Base-by-base conservation (phyloP, 2,329 filamentous ascomycete genomes). In the Alternaria tenuissima region DNA sequence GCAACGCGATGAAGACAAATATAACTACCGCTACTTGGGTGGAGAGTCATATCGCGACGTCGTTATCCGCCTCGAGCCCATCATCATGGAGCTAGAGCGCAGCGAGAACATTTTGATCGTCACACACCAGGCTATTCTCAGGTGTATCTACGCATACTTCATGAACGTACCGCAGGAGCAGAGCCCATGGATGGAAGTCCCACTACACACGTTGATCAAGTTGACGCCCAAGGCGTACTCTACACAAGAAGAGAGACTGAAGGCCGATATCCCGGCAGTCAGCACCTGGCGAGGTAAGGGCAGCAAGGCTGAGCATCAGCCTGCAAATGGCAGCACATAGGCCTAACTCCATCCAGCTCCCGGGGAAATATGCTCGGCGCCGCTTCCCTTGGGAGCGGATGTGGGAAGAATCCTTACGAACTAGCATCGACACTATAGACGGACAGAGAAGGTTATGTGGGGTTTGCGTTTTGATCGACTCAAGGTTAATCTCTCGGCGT, bases 141-240 rank as follows among this genome's bases (percentile, higher is more conserved):
- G 95, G 61, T 99, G 95, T 83, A 97, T 99, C 72, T 99, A 98
- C 76, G 93, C 95, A 30, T 99, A 99, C 80, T 99, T 98, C 79
- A 97, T 97, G 91, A 96, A 98, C 74, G 93, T 95, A 73, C 90
- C 93, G 55, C 95, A 98, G 79, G 89, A 94, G 70, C 88, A 92
- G 80, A 95, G 91, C 68, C 95, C 95, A 0, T 99, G 95, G 95
- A 97, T 98, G 91, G 94, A 97, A 74, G 95, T 99, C 8, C 95
- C 95, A 7, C 85, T 99, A 62, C 95, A 99, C 79, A 97, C 93
- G 8, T 85, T 99, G 48, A 98, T 99, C 81, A 97, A 97, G 81
- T 85, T 99, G 52, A 98, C 95, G 6, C 95, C 95, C 2, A 89
- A 92, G 62, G 95, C 95, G 7, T 99, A 99, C 78, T 92, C 91